These are phyloP conservation scores for Coniferiporia weirii DNA, from an alignment of 1,284 basidiomycete genomes.

Conservation along the genomic window DNA sequence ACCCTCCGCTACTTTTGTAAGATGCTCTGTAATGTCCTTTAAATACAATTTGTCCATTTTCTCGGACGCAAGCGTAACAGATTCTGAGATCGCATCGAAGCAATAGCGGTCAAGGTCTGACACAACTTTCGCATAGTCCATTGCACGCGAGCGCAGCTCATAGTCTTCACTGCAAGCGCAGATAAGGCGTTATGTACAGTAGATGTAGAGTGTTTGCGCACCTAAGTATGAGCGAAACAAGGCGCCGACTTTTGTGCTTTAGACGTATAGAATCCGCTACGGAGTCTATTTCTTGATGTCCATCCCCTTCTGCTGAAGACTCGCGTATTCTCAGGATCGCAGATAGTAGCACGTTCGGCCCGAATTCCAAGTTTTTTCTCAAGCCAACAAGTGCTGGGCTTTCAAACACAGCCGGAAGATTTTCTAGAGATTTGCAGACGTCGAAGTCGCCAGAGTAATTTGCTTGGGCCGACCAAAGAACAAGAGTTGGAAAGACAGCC, in stretches of 20 bases:
- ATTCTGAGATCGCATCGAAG: background rate
- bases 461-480: background rate
- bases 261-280: background rate
- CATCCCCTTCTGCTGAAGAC: background rate
- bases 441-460: background rate
- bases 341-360: background rate
- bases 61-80: background rate
- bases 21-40: background rate
- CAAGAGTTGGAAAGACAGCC: background rate
- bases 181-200: background rate
- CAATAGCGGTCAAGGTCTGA: background rate
- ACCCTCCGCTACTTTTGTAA: background rate
- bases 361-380: background rate
- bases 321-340: background rate
- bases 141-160: background rate
- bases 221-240: background rate
- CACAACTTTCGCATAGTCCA: background rate
- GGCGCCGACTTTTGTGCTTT: background rate
- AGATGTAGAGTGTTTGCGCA: background rate
- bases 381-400: background rate
- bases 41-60: background rate
- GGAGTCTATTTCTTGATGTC: background rate
- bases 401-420: background rate
- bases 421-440: background rate
- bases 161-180: background rate